Evolutionary conservation across 2,329 filamentous ascomycete genomes (phyloP).

Genomic region (Aspergillus pseudotamarii): DNA sequence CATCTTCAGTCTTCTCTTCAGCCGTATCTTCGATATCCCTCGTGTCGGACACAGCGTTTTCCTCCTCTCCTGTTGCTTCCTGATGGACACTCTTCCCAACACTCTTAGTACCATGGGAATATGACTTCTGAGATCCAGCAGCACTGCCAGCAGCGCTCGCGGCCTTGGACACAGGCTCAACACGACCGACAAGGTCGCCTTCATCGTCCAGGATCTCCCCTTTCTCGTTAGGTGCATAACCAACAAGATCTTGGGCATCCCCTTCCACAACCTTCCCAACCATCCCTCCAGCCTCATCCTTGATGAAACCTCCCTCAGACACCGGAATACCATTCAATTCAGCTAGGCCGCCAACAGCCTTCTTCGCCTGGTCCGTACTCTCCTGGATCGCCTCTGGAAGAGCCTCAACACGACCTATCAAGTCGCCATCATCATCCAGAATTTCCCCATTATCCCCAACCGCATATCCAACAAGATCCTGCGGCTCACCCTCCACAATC

Average conservation of each 20-base stretch:
- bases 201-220: slow-evolving; percentile 39
- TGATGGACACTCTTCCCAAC: slow-evolving; percentile 50
- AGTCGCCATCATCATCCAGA: slow-evolving; percentile 35
- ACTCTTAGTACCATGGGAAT: slow-evolving; percentile 27
- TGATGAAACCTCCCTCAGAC: slow-evolving; percentile 57
- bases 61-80: slow-evolving; percentile 54
- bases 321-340: slow-evolving; percentile 46
- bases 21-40: slow-evolving; percentile 30
- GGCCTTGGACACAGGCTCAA: slow-evolving; percentile 24
- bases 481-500: slow-evolving; percentile 45
- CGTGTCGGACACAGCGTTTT: slow-evolving; percentile 50
- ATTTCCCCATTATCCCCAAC: slow-evolving; percentile 42
- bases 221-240: slow-evolving; percentile 43
- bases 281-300: slow-evolving; percentile 46
- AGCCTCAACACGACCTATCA: slow-evolving; percentile 43
- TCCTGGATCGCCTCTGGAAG: slow-evolving; percentile 26
- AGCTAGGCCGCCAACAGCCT: slow-evolving; percentile 36
- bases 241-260: slow-evolving; percentile 43
- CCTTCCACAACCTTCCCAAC: slow-evolving; percentile 46
- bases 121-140: slow-evolving; percentile 22
- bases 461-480: slow-evolving; percentile 44
- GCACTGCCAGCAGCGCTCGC: slow-evolving; percentile 41
- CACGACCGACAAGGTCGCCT: slow-evolving; percentile 2
- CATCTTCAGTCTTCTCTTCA: slow-evolving; percentile 27
- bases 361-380: slow-evolving; percentile 29